A percentile compares a stretch with the other conserved stretches of the same genome.
phyloP scores from a whole-genome alignment of 1,284 basidiomycete species.

The Ustilago esculenta region DNA sequence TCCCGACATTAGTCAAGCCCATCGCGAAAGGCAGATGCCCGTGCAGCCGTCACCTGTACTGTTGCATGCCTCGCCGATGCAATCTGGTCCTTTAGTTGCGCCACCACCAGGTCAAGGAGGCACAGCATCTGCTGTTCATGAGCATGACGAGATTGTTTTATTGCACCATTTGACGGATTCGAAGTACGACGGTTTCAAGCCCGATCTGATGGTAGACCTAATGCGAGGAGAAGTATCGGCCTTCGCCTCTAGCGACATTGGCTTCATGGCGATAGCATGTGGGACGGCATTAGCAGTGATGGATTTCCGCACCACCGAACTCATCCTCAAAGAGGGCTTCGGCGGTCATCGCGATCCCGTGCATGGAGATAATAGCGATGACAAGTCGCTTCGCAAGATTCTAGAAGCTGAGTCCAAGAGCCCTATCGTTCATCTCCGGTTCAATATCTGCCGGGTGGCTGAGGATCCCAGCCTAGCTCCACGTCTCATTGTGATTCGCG shows the following conservation, averaged over 20 bases:
- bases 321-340: conserved; percentile 60
- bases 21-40: background rate
- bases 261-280: conserved; percentile 58
- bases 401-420: conserved; percentile 52
- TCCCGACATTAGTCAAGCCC: background rate
- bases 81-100: background rate
- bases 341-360: conserved; percentile 26
- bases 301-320: conserved; percentile 55
- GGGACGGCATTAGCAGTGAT: conserved; percentile 57
- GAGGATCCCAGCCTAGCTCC: conserved; percentile 53
- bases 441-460: conserved; percentile 52
- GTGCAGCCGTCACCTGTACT: background rate
- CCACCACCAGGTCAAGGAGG: background rate
- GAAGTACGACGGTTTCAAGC: conserved; percentile 58
- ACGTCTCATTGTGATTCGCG: conserved; percentile 53
- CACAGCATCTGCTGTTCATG: background rate
- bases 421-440: conserved; percentile 46
- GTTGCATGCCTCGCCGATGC: background rate
- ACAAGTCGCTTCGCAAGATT: conserved; percentile 30
- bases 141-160: conserved; percentile 29
- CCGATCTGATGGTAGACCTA: conserved; percentile 52
- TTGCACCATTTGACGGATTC: conserved; percentile 44
- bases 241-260: conserved; percentile 51
- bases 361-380: conserved; percentile 18
- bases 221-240: conserved; percentile 54